Percentiles rank a stretch among this genome's conserved stretches.
phyloP scores from a whole-genome alignment of 805 yeast genomes.

The Brettanomyces sp. region DNA sequence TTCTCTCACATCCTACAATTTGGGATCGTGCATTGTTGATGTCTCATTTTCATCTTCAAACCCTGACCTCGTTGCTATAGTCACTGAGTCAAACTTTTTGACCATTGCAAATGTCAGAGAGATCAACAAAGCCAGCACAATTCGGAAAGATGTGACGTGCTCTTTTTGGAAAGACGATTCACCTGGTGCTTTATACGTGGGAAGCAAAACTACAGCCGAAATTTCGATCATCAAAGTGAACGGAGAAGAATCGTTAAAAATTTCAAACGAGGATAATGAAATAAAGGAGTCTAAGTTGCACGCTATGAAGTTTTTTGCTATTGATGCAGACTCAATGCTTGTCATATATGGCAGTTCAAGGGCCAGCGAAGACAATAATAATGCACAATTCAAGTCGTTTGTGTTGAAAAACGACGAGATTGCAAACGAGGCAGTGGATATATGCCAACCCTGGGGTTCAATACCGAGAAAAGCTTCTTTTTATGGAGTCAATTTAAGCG shows the following conservation, averaged over 20 bases:
- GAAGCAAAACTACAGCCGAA: background rate
- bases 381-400: conserved; percentile 7
- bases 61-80: background rate
- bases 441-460: conserved; percentile 38
- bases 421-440: conserved; percentile 22
- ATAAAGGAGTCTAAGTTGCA: conserved; percentile 4
- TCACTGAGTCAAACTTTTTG: background rate
- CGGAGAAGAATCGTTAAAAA: background rate
- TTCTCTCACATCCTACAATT: background rate
- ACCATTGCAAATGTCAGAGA: background rate
- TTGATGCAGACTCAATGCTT: conserved; percentile 6
- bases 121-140: background rate
- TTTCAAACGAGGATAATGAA: background rate
- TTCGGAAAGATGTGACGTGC: background rate
- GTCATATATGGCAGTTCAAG: conserved; percentile 8
- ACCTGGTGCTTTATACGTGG: background rate
- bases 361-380: conserved; percentile 8
- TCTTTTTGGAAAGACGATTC: background rate
- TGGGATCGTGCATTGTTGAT: background rate
- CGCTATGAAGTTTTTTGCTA: conserved; percentile 4
- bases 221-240: background rate
- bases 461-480: conserved; percentile 36
- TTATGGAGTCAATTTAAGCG: conserved; percentile 31
- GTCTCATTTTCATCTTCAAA: background rate
- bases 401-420: conserved; percentile 9